phyloP scores from a whole-genome alignment of 768 basidiomycete species.

The Boletus coccyginus region DNA sequence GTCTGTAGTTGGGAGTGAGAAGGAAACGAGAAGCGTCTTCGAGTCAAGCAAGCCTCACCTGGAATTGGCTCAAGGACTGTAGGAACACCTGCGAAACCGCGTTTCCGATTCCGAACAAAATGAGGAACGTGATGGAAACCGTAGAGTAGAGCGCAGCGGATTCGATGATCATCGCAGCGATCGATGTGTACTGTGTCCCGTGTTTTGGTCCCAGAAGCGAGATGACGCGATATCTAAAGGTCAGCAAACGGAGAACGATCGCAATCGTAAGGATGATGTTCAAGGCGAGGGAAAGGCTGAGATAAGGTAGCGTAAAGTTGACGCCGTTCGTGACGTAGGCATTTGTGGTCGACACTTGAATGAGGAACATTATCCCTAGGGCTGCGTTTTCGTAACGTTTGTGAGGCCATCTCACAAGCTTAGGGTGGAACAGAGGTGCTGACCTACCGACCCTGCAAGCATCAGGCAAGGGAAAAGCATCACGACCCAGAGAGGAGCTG shows the following conservation, averaged over 20 bases:
- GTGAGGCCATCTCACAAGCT: background rate
- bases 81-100: constrained; percentile 30
- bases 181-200: constrained; percentile 28
- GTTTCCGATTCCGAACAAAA: constrained; percentile 21
- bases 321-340: constrained; percentile 3
- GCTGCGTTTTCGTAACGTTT: background rate
- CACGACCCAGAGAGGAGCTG: constrained; percentile 4
- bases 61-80: constrained; percentile 26
- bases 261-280: constrained; percentile 34
- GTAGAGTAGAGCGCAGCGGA: constrained; percentile 31
- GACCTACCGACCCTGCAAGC: constrained; percentile 8
- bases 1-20: background rate
- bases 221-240: constrained; percentile 11
- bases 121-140: constrained; percentile 29
- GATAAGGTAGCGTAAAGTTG: constrained; percentile 24
- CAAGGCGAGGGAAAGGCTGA: constrained; percentile 26
- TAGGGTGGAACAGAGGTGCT: background rate
- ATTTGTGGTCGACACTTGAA: constrained; percentile 13
- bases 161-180: constrained; percentile 37
- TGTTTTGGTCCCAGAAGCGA: constrained; percentile 21
- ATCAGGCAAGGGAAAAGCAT: constrained; percentile 10
- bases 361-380: constrained; percentile 7
- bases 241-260: constrained; percentile 31
- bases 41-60: constrained; percentile 13
- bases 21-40: background rate